Base-by-base conservation (phyloP, 163 green algal genomes). In the Chlorella variabilis region DNA sequence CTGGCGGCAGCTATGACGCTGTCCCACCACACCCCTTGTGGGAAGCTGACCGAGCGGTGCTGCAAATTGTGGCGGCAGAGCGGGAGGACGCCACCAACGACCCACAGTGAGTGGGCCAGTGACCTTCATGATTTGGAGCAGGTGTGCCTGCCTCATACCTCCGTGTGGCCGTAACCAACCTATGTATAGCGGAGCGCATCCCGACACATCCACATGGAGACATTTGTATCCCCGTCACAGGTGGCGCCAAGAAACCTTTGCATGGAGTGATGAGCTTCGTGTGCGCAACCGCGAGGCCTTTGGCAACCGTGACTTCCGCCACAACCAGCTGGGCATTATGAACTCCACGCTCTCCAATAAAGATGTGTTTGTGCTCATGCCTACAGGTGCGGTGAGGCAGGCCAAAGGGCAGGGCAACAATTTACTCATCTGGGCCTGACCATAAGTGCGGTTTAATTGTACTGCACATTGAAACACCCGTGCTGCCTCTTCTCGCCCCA, bases 321-420 rank as follows among this genome's bases (percentile, higher is more conserved):
- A 71, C 5, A 89, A 85, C 56, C 95, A 98, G 89, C 85, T 94
- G 81, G 39, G 85, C 56, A 93, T 97, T 80, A 96, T 98, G 77
- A 98, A 98, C 78, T 92, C 95, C 69, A 94, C 91, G 0, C 84
- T 98, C 69, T 83, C 82, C 6, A 82, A 83, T 4, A 79, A 87
- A 34, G 94, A 98, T 85, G 92, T 96, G n/a, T 97, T 98, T 84
- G 93, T 98, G 70, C 89, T 98, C 39, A 98, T 98, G 95, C 95
- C 96, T 20, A 98, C 93, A 2, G 93, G 94, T 39, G 91, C n/a
- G 23, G 71, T 39, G 68, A 5, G 36, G 4, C 7, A 33, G 65
- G 18, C 20, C 6, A 21, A 49, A 18, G 21, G n/a, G n/a, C n/a
- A n/a, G n/a, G n/a, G n/a, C n/a, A n/a, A n/a, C n/a, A n/a, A n/a